Percentiles rank a stretch among this genome's conserved stretches.
These are phyloP conservation scores for Remersonia thermophila DNA, from an alignment of 2,329 filamentous ascomycete species.

Conservation along the genomic window DNA sequence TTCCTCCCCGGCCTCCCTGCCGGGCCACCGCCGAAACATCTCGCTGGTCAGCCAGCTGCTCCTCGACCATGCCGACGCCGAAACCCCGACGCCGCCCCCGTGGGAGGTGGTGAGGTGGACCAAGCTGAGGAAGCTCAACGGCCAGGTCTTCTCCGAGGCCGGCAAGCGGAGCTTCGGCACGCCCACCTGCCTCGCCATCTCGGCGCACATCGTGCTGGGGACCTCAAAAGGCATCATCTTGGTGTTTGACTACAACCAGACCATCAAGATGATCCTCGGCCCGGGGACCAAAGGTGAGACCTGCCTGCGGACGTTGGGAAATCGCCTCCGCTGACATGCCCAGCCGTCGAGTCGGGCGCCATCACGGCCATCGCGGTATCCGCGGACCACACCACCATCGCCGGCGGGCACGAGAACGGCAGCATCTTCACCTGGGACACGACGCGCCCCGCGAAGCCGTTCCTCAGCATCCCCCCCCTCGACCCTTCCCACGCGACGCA, in stretches of 20 bases:
- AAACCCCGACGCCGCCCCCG: constrained; percentile 58
- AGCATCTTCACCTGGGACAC: constrained; percentile 97
- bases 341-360: constrained; percentile 80
- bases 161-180: constrained; percentile 86
- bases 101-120: constrained; percentile 99
- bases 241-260: constrained; percentile 96
- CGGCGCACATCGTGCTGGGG: constrained; percentile 77
- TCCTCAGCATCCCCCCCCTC: constrained; percentile 73
- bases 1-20: constrained; percentile 64
- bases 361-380: constrained; percentile 83
- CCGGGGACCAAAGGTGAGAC: constrained; percentile 73
- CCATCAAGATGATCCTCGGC: constrained; percentile 84
- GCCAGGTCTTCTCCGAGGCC: constrained; percentile 81
- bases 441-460: constrained; percentile 66
- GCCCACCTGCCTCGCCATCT: constrained; percentile 80
- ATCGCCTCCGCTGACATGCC: constrained; percentile 21
- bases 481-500: constrained; percentile 52
- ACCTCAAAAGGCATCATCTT: constrained; percentile 91
- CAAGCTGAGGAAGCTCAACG: constrained; percentile 76
- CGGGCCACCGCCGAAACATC: constrained; percentile 66
- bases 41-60: constrained; percentile 63
- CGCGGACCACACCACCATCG: constrained; percentile 85
- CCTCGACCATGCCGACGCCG: constrained; percentile 49
- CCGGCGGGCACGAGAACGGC: constrained; percentile 78
- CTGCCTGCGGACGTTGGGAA: neutral